Base-by-base conservation (phyloP, 805 yeast genomes). In the Schwanniomyces pseudopolymorphus region DNA sequence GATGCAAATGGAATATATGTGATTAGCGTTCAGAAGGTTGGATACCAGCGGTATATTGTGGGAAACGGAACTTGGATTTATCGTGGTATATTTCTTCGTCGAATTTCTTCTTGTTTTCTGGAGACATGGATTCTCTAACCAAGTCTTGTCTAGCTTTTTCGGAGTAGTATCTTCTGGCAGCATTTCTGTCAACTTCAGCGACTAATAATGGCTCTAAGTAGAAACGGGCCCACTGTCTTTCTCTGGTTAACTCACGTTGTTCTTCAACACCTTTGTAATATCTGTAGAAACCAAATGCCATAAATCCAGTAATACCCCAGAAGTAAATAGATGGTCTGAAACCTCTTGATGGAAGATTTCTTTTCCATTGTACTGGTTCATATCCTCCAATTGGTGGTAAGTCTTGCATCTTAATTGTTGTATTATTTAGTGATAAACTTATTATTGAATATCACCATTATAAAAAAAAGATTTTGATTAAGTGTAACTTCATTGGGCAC, bases 361-460 rank as follows among this genome's bases (percentile, higher is more conserved):
- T 80, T 70, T 85, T 85, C 96, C 96, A 89, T 71, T 88, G 96
- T 50, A 89, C 80, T 38, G 87, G 85, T 53, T 85, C 90, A 60
- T 89, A 88, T 51, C 96, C 96, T 47, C 87, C 89, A 57, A 80
- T 74, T 47, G 96, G 96, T 60, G 96, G 96, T 61, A 89, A 71
- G 61, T 89, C 96, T 76, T 89, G 96, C 78, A 73, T 73, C 20
- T 24, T 35, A 4, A 33, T 13, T 26, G 14, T 28, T 2, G 24
- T 20, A 27, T 2, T 17, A 33, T 25, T 33, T 26, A 43, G 33
- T 25, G 16, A 14, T 27, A 26, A 31, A 31, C 35, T 31, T 31
- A 17, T 6, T 36, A 39, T 22, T 24, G 25, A 22, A 20, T 39
- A 16, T 25, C n/a, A 11, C 19, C 22, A 22, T 21, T 38, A 20